Percentiles rank a stretch among this genome's conserved stretches.
Evolutionary conservation across 768 basidiomycete species (phyloP).

Genomic region (Lentinus brumalis): DNA sequence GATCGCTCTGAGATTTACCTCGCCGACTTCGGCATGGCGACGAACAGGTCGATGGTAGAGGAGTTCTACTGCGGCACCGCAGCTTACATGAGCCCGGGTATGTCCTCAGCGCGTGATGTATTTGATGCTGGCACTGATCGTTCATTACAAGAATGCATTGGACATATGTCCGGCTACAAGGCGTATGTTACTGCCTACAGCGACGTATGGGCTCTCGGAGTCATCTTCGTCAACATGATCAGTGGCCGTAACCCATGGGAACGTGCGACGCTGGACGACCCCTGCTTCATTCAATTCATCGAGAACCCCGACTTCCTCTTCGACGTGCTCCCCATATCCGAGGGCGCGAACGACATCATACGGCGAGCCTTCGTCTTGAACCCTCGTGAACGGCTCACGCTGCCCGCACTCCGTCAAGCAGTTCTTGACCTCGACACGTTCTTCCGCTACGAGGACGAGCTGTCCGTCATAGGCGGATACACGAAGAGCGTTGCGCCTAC

Average conservation of each 20-base stretch:
- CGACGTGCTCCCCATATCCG: slow-evolving; percentile 71
- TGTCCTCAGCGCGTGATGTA: not conserved
- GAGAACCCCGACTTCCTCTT: slow-evolving; percentile 65
- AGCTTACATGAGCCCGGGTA: slow-evolving; percentile 4
- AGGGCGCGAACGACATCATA: slow-evolving; percentile 62
- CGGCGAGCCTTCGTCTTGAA: slow-evolving; percentile 43
- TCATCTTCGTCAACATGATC: slow-evolving; percentile 52
- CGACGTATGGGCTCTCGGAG: slow-evolving; percentile 32
- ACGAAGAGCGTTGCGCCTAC: not conserved
- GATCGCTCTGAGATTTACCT: slow-evolving; percentile 41
- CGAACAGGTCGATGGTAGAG: slow-evolving; percentile 15
- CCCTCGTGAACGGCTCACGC: slow-evolving; percentile 16
- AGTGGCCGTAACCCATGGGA: slow-evolving; percentile 74
- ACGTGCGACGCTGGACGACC: slow-evolving; percentile 64
- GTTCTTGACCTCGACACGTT: slow-evolving; percentile 25
- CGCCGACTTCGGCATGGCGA: slow-evolving; percentile 42
- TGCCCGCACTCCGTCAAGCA: slow-evolving; percentile 19
- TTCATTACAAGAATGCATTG: slow-evolving; percentile 21
- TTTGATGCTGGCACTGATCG: not conserved
- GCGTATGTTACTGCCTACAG: slow-evolving; percentile 33
- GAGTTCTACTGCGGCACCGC: slow-evolving; percentile 26
- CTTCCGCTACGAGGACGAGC: slow-evolving; percentile 21
- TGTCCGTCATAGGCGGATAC: not conserved
- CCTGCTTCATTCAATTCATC: slow-evolving; percentile 66
- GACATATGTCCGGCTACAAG: slow-evolving; percentile 3